Percentiles rank a stretch among this genome's conserved stretches.
Conservation (phyloP, 495 filamentous ascomycete species). For the Pyrenula massariospora region DNA sequence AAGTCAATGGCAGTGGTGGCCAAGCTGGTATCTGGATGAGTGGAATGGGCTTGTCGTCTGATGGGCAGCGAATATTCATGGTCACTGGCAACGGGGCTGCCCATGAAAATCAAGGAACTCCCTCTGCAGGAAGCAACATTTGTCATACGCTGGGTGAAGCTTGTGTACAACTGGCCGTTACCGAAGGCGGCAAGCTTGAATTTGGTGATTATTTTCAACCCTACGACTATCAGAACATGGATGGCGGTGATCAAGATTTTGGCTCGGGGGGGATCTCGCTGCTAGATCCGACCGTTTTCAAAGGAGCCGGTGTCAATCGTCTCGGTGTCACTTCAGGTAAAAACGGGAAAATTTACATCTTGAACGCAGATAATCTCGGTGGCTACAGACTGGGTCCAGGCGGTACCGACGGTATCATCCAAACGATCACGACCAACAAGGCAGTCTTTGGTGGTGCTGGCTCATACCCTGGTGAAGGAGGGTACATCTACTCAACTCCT, state of each 20-base stretch:
- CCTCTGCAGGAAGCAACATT: slow-evolving; percentile 23
- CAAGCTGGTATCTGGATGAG: slow-evolving; percentile 28
- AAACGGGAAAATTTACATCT: slow-evolving; percentile 22
- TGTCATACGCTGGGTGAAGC: slow-evolving; percentile 31
- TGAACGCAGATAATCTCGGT: slow-evolving; percentile 26
- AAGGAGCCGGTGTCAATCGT: slow-evolving; percentile 12
- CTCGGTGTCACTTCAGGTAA: slow-evolving; percentile 21
- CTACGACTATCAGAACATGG: slow-evolving; percentile 13
- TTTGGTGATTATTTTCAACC: slow-evolving; percentile 19
- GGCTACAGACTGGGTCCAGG: slow-evolving; percentile 11
- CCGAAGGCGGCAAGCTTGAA: slow-evolving; percentile 17
- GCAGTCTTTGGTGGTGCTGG: slow-evolving; percentile 8
- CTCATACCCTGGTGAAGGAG: slow-evolving; percentile 21
- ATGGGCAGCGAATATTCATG: slow-evolving; percentile 25
- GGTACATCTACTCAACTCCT: slow-evolving; percentile 25
- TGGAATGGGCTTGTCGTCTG: slow-evolving; percentile 27
- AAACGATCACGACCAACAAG: slow-evolving; percentile 8
- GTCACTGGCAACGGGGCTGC: slow-evolving; percentile 33
- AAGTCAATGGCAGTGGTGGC: slow-evolving; percentile 8
- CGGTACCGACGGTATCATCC: slow-evolving; percentile 17
- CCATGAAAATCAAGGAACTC: slow-evolving; percentile 20
- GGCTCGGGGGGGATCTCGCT: slow-evolving; percentile 21
- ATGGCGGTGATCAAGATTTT: slow-evolving; percentile 18
- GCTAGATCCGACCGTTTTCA: slow-evolving; percentile 16
- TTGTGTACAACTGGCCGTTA: slow-evolving; percentile 25